Conservation (phyloP, 2,329 filamentous ascomycete genomes). For the Trichoderma hamatum region DNA sequence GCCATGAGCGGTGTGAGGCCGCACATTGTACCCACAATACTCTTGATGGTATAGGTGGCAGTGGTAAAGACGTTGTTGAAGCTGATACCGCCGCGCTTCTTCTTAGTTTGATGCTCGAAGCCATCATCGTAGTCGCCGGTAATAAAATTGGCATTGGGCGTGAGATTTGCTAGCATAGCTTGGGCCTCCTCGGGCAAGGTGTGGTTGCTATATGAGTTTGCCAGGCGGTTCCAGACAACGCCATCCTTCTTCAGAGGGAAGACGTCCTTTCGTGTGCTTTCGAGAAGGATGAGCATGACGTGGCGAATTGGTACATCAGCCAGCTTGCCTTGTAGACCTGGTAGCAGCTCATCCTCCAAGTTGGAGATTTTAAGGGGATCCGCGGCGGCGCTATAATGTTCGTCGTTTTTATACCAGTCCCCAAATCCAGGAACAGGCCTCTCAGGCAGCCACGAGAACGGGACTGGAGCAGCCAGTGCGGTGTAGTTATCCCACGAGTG, state of each 20-base stretch:
- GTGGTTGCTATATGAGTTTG: conserved; percentile 38
- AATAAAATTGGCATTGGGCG: conserved; percentile 40
- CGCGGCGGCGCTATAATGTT: conserved; percentile 41
- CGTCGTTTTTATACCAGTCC: conserved; percentile 35
- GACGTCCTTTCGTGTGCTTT: conserved; percentile 50
- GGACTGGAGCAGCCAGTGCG: conserved; percentile 29
- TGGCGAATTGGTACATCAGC: conserved; percentile 45
- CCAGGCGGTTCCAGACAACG: conserved; percentile 42
- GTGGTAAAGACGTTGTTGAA: conserved; percentile 47
- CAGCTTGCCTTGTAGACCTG: conserved; percentile 35
- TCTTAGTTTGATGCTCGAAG: conserved; percentile 34
- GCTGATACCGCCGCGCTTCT: conserved; percentile 44
- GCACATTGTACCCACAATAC: conserved; percentile 46
- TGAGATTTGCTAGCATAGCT: conserved; percentile 36
- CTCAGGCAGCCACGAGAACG: conserved; percentile 31
- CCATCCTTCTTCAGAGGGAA: conserved; percentile 49
- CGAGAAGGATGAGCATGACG: conserved; percentile 48
- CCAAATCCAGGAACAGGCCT: conserved; percentile 30
- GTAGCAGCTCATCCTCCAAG: conserved; percentile 39
- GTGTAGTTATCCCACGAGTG: conserved; percentile 32
- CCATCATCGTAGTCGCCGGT: conserved; percentile 44
- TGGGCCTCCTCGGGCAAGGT: conserved; percentile 40
- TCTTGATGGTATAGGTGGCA: conserved; percentile 50
- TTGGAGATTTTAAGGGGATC: conserved; percentile 50
- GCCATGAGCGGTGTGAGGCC: conserved; percentile 47